Percentiles rank a stretch among this genome's conserved stretches.
phyloP scores from a whole-genome alignment of 345 rosid species.

The Gossypium herbaceum region DNA sequence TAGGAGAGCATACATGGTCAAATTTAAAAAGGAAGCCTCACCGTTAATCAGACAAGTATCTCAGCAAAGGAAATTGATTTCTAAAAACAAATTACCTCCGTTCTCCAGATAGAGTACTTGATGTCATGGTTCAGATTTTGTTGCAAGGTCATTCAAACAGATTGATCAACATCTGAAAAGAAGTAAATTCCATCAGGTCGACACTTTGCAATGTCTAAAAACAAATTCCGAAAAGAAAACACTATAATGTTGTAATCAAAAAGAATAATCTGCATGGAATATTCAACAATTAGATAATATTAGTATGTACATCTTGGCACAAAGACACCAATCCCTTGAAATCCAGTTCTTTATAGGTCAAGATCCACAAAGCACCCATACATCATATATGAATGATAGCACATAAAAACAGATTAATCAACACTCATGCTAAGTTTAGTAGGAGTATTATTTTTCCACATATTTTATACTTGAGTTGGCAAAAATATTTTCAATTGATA shows the following conservation, averaged over 20 bases:
- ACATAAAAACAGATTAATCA: background rate
- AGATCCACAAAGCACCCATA: background rate
- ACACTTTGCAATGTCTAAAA: background rate
- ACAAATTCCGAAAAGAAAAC: background rate
- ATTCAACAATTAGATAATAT: background rate
- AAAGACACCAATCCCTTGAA: slow-evolving; percentile 1
- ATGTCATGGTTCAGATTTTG: slow-evolving; percentile 17
- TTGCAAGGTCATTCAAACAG: slow-evolving; percentile 18
- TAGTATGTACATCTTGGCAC: background rate
- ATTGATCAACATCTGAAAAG: slow-evolving; percentile 4
- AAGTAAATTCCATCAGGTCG: slow-evolving; percentile 3
- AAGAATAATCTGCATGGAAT: background rate
- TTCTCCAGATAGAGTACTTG: slow-evolving; percentile 17
- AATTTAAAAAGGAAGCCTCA: background rate
- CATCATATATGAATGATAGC: background rate
- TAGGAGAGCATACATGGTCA: background rate
- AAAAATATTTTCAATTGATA: no score
- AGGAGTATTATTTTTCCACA: no score
- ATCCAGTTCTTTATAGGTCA: background rate
- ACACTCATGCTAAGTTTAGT: background rate
- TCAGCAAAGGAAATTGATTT: background rate
- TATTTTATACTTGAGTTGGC: no score
- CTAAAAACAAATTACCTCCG: slow-evolving; percentile 9
- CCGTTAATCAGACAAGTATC: background rate
- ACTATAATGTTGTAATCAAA: background rate